A percentile compares a stretch with the other conserved stretches of the same genome.
Evolutionary conservation across 768 basidiomycete species (phyloP).

Genomic region (Steccherinum ochraceum): DNA sequence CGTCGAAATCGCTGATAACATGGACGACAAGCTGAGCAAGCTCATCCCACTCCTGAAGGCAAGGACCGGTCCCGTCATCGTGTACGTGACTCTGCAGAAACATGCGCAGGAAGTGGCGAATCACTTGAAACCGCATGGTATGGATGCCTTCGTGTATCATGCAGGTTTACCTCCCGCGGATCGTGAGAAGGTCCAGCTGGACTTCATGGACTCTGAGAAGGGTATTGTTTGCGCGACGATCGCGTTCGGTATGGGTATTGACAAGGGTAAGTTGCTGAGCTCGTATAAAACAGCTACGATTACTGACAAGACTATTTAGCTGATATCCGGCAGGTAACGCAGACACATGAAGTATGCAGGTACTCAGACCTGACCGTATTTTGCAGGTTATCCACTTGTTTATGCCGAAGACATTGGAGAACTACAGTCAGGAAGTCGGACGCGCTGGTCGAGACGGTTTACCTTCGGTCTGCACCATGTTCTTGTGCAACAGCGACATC

Average conservation of each 20-base stretch:
- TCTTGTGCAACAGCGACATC: conserved; percentile 36
- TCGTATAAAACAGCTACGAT: neutral
- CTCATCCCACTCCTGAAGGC: conserved; percentile 30
- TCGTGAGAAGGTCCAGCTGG: conserved; percentile 29
- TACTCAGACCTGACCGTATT: too few relatives aligned
- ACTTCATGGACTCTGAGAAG: conserved; percentile 32
- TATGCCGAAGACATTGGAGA: conserved; percentile 42
- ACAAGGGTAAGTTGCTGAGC: conserved; percentile 24
- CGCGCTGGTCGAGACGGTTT: conserved; percentile 37
- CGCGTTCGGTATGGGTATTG: conserved; percentile 43
- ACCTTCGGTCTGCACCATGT: conserved; percentile 39
- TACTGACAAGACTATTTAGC: conserved; percentile 13
- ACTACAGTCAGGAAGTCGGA: conserved; percentile 41
- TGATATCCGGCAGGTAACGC: conserved; percentile 28
- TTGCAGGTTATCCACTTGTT: conserved; percentile 32
- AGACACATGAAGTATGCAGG: too few relatives aligned
- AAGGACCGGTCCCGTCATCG: conserved; percentile 35
- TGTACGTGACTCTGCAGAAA: conserved; percentile 40
- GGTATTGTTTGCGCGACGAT: conserved; percentile 39
- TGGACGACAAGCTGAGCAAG: conserved; percentile 29
- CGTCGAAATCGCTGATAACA: conserved; percentile 25
- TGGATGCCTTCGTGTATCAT: conserved; percentile 34
- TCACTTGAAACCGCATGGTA: conserved; percentile 17
- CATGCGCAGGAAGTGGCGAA: conserved; percentile 33
- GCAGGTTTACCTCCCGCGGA: conserved; percentile 33